phyloP scores from a whole-genome alignment of 345 rosid species.

The Boechera stricta region DNA sequence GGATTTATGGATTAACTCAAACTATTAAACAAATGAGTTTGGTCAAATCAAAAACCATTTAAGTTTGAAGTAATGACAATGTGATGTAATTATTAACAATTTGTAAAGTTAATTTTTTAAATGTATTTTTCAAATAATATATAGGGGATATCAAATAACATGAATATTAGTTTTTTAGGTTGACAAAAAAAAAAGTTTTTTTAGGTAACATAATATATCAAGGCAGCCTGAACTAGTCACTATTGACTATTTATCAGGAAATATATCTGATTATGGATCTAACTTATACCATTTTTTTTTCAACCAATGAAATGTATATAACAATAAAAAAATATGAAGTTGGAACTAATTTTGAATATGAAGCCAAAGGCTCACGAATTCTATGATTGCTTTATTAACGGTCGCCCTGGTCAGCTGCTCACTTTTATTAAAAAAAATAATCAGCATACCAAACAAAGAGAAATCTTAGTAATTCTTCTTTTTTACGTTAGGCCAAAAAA shows the following conservation, averaged over 20 bases:
- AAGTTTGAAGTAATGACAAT: no score
- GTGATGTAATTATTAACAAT: background rate
- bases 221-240: no score
- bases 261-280: background rate
- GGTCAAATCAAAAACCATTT: no score
- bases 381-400: slow-evolving; percentile 39
- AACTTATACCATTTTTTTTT: background rate
- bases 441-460: background rate
- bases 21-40: no score
- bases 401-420: slow-evolving; percentile 42
- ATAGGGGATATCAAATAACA: background rate
- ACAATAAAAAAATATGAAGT: background rate
- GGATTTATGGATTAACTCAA: no score
- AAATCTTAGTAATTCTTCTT: background rate
- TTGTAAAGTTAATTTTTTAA: background rate
- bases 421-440: background rate
- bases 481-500: no score
- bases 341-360: slow-evolving; percentile 14
- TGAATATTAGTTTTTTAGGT: background rate
- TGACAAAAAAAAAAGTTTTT: no score
- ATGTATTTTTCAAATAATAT: no score
- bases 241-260: background rate
- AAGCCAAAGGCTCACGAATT: slow-evolving; percentile 24
- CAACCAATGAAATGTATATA: background rate
- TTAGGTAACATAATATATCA: no score